phyloP scores from a whole-genome alignment of 148 eudicot genomes.

The Nepenthes gracilis region DNA sequence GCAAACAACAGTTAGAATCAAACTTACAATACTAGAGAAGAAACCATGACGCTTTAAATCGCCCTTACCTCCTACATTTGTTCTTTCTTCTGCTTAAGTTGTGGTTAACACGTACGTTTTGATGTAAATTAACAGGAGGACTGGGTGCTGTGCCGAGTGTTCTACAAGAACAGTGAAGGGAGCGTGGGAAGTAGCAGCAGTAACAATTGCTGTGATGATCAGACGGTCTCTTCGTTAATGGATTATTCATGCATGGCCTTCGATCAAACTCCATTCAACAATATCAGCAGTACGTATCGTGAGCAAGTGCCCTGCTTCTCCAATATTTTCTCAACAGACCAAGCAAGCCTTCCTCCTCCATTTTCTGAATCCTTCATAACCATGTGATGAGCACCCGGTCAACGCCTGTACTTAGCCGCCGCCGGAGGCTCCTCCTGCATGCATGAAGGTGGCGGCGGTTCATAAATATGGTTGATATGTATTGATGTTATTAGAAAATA shows the following conservation, averaged over 20 bases:
- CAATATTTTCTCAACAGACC: slow-evolving; percentile 4
- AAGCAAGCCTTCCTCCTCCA: background rate
- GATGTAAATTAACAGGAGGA: slow-evolving; percentile 18
- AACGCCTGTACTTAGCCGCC: slow-evolving; percentile 4
- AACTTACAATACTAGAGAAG: no score
- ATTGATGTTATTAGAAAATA: no score
- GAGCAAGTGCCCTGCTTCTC: slow-evolving; percentile 48
- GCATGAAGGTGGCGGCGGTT: no score
- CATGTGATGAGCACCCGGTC: slow-evolving; percentile 4
- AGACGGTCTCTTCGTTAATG: slow-evolving; percentile 28
- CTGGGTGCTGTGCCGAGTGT: slow-evolving; percentile 40
- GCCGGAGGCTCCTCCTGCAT: no score
- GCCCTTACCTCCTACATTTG: no score
- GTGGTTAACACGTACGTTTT: no score
- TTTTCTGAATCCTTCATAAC: background rate
- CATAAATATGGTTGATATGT: no score
- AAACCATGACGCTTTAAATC: no score
- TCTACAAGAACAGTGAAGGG: slow-evolving; percentile 23
- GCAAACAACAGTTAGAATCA: no score
- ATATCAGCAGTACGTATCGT: slow-evolving; percentile 1
- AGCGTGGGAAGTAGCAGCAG: slow-evolving; percentile 3
- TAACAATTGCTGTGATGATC: slow-evolving; percentile 6
- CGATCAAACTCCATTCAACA: slow-evolving; percentile 10
- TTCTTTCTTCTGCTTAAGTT: no score
- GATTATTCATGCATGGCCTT: slow-evolving; percentile 24